phyloP scores from a whole-genome alignment of 768 basidiomycete species.

The Russula dissimulans region DNA sequence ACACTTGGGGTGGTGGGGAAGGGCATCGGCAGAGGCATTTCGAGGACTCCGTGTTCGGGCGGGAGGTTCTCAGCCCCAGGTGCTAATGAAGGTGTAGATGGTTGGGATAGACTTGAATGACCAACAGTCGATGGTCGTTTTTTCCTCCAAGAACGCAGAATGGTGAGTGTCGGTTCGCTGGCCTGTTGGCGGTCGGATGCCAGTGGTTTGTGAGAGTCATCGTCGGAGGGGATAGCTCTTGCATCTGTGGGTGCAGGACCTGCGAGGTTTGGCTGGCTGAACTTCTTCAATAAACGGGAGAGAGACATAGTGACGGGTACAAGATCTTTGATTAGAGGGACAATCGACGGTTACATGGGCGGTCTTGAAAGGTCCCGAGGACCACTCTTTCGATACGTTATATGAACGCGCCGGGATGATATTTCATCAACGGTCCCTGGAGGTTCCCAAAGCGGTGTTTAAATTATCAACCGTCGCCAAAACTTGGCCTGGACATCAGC shows the following conservation, averaged over 20 bases:
- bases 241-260: background rate
- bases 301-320: background rate
- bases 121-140: background rate
- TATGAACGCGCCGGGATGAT: too few relatives aligned
- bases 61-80: background rate
- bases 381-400: too few relatives aligned
- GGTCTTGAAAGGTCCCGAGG: too few relatives aligned
- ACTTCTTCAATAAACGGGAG: constrained; percentile 1
- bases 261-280: background rate
- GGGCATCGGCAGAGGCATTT: background rate
- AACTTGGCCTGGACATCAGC: too few relatives aligned
- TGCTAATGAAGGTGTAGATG: too few relatives aligned
- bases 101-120: background rate
- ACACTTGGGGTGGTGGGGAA: background rate
- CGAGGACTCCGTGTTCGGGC: background rate
- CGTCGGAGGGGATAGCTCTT: background rate
- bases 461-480: too few relatives aligned
- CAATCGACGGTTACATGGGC: too few relatives aligned
- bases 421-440: too few relatives aligned
- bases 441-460: too few relatives aligned
- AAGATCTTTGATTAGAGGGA: background rate
- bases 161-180: background rate
- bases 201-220: background rate
- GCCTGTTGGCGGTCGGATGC: background rate
- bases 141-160: background rate